Base-by-base conservation (phyloP, 2,329 filamentous ascomycete species). In the Sporothrix brasiliensis region DNA sequence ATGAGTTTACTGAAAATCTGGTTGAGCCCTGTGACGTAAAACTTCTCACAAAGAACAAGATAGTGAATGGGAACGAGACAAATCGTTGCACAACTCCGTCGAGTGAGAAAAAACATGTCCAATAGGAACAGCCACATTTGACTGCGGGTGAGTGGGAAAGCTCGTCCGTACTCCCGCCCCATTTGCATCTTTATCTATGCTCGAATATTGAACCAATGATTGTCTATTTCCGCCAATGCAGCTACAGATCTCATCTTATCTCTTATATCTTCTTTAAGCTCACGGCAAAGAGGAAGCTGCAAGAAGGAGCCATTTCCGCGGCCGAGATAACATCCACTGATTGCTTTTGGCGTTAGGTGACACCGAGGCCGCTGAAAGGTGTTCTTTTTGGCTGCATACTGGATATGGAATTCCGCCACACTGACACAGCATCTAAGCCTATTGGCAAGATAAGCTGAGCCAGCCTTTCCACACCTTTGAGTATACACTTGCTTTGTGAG, bases 391-490 rank as follows among this genome's bases (percentile, higher is more conserved):
- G 60, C 21, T 16, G 44, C 60, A 34, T 16, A 44, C 24, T 50
- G 60, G 58, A 30, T 21, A 63, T 63, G 58, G 58, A 63, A n/a
- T 2, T 3, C 58, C 13, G 11, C 14, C 11, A 47, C 11, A 21
- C 21, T 44, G 30, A 34, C 34, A 9, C 58, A 47, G 39, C 39
- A n/a, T 47, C 7, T 3, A 19, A 63, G 9, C 44, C 27, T 21
- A 63, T 63, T 63, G 58, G 58, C 58, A 27, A 21, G 58, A 47
- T 63, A 47, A 63, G 58, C 39, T 63, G 58, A 24, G n/a, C 58
- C 58, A 63, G 13, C 39, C 44, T 13, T 63, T 19, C 58, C 58
- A 34, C 34, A 34, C 34, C 34, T 34, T 34, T 7, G 34, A 34
- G 6, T 34, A 34, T 5, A 39, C 58, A 44, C 39, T 63, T 63